Percentiles rank a stretch among this genome's conserved stretches.
phyloP scores from a whole-genome alignment of 495 filamentous ascomycete species.

The Penicillium egyptiacum region DNA sequence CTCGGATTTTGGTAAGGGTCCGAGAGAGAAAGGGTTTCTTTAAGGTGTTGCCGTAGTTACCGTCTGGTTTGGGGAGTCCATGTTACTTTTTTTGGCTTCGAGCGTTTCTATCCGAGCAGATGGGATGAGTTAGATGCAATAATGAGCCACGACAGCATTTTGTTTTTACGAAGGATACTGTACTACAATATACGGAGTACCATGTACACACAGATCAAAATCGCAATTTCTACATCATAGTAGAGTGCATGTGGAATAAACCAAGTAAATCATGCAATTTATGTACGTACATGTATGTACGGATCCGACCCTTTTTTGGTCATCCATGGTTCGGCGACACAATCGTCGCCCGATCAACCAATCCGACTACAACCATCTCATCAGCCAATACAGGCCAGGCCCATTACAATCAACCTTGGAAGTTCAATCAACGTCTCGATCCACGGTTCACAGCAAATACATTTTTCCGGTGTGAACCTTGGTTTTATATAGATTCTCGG shows the following conservation, averaged over 20 bases:
- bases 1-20: background rate
- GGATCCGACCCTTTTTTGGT: too few species aligned
- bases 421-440: background rate
- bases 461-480: background rate
- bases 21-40: background rate
- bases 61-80: background rate
- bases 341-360: background rate
- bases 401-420: background rate
- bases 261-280: too few species aligned
- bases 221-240: background rate
- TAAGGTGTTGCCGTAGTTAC: background rate
- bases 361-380: background rate
- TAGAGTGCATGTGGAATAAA: too few species aligned
- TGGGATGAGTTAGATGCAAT: conserved; percentile 1
- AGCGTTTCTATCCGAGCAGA: conserved; percentile 1
- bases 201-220: too few species aligned
- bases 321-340: background rate
- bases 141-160: background rate
- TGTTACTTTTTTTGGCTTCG: background rate
- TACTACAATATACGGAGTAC: too few species aligned
- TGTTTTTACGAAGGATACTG: background rate
- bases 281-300: too few species aligned
- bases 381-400: background rate
- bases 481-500: background rate
- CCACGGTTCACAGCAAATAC: too few species aligned